These are phyloP conservation scores for Phialophora chinensis DNA, from an alignment of 2,329 filamentous ascomycete genomes.

Conservation along the genomic window DNA sequence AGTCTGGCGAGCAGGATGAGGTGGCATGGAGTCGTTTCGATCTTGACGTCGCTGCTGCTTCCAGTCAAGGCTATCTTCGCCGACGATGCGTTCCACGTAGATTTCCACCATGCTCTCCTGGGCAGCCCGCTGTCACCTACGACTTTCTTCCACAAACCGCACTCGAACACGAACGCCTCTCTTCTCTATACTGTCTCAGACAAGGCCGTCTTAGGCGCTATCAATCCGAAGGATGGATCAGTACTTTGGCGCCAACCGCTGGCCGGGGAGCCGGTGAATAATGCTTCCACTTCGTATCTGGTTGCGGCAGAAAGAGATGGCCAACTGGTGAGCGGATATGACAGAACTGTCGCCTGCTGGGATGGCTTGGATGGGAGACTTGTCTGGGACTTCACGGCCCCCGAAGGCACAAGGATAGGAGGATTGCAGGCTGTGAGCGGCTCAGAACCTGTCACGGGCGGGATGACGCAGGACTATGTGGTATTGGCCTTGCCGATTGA, in stretches of 20 bases:
- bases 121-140: slow-evolving; percentile 80
- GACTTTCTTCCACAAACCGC: slow-evolving; percentile 93
- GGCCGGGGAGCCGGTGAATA: slow-evolving; percentile 52
- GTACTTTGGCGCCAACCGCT: slow-evolving; percentile 86
- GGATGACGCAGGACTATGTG: slow-evolving; percentile 70
- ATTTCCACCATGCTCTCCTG: slow-evolving; percentile 90
- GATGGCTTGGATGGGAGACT: slow-evolving; percentile 80
- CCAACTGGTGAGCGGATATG: slow-evolving; percentile 75
- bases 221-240: slow-evolving; percentile 84
- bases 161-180: slow-evolving; percentile 80
- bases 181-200: slow-evolving; percentile 91
- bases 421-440: slow-evolving; percentile 33
- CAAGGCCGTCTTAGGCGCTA: slow-evolving; percentile 78
- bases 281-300: slow-evolving; percentile 43
- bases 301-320: slow-evolving; percentile 70
- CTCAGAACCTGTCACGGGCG: slow-evolving; percentile 62
- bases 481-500: slow-evolving; percentile 52
- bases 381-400: slow-evolving; percentile 72
- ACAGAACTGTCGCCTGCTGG: slow-evolving; percentile 76
- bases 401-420: slow-evolving; percentile 50
- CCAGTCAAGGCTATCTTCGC: slow-evolving; percentile 67
- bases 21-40: slow-evolving; percentile 30
- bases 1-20: slow-evolving; percentile 33
- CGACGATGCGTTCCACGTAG: slow-evolving; percentile 89
- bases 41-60: slow-evolving; percentile 21